Evolutionary conservation across 2,329 filamentous ascomycete species (phyloP), one percentile per base, ranked within the genome.

Genomic region (Curvularia verruculosa): DNA sequence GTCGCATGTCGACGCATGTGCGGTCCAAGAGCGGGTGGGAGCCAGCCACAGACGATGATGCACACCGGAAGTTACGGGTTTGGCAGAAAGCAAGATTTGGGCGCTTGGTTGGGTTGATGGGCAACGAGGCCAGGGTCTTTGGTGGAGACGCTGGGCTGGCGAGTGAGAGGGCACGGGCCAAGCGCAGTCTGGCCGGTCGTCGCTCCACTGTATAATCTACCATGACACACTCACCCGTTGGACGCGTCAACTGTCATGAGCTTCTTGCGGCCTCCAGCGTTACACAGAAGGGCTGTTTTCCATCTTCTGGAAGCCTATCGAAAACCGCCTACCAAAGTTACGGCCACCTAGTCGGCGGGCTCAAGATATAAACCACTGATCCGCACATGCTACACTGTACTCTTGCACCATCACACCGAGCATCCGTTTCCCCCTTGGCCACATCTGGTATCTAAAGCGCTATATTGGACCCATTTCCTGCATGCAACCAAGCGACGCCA

Each of bases 401-500:
- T 18, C 26, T n/a, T 29, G 19, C 15, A 29, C 43, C 18, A n/a
- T 29, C 15, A 46, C 24, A 7, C 43, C 50, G 34, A 29, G 31
- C 37, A 52, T 29, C 29, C 45, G 54, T 40, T 40, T 23, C 34
- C 54, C 24, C 54, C 31, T 49, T 54, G 48, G 24, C 50, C 51
- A 40, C 19, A 39, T 43, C 43, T 39, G 50, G 54, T 8, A 49
- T 37, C 15, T 23, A 52, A 47, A 21, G 37, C 53, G 40, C 54
- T 57, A 46, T 52, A 67, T 68, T 69, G 66, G 64, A 53, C 43
- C 52, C 55, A 49, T 45, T n/a, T 29, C 34, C 26, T 52, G 54
- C 52, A 58, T 60, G 58, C 58, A 52, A 52, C 65, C 66, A 63
- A 66, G 61, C 56, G 59, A 66, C 65, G 60, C 64, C 64, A 66